These are phyloP conservation scores for Lasiosphaeria hispida DNA, from an alignment of 495 filamentous ascomycete species.

Conservation along the genomic window DNA sequence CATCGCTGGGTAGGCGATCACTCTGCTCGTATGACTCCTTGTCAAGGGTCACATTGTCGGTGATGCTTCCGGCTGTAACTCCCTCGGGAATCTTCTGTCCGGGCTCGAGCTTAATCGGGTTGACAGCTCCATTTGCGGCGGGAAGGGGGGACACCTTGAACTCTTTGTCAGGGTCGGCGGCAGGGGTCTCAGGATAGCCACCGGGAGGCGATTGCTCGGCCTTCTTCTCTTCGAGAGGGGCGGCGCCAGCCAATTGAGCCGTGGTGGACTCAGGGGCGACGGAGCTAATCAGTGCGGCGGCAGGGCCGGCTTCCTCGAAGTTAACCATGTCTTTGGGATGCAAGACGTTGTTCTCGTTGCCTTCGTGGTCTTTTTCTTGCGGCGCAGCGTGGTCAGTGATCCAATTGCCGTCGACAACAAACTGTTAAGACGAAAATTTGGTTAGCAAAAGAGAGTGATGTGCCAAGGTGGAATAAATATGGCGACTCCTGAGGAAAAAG, in stretches of 20 bases:
- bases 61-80: conserved; percentile 53
- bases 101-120: conserved; percentile 75
- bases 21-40: conserved; percentile 79
- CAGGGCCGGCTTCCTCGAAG: conserved; percentile 36
- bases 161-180: conserved; percentile 44
- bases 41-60: conserved; percentile 68
- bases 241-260: conserved; percentile 34
- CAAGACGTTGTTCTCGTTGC: conserved; percentile 89
- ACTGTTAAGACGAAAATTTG: conserved; percentile 48
- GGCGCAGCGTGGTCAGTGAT: conserved; percentile 72
- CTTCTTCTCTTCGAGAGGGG: conserved; percentile 30
- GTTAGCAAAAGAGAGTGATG: conserved; percentile 20
- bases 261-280: conserved; percentile 36
- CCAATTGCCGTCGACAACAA: conserved; percentile 90
- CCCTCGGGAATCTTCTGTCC: conserved; percentile 73
- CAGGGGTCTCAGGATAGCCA: conserved; percentile 75
- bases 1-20: conserved; percentile 51
- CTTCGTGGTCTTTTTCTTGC: conserved; percentile 70
- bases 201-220: conserved; percentile 60
- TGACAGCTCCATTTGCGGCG: conserved; percentile 71
- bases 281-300: conserved; percentile 22
- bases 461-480: neutral
- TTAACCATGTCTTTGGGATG: conserved; percentile 65
- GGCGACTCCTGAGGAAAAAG: neutral
- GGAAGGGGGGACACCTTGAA: conserved; percentile 73